Percentiles rank a stretch among this genome's conserved stretches.
These are phyloP conservation scores for Zostera marina DNA, from an alignment of 116 monocot species.

Conservation along the genomic window DNA sequence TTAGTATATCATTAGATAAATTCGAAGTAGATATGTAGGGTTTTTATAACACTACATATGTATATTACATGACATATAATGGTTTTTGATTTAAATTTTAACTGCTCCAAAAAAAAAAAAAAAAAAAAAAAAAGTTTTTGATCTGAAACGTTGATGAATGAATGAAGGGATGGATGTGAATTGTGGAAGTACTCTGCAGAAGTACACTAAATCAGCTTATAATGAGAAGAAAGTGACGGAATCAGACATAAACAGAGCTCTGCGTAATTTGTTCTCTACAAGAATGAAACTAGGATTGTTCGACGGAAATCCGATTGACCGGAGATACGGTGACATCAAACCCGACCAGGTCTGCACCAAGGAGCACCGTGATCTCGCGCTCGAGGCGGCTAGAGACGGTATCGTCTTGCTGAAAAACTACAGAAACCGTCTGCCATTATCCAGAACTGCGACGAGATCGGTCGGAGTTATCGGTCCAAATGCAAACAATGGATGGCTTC, in stretches of 20 bases:
- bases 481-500: constrained; percentile 32
- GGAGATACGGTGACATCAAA: constrained; percentile 31
- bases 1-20: constrained; percentile 2
- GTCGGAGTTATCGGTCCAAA: constrained; percentile 74
- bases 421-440: constrained; percentile 37
- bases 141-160: not conserved
- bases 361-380: constrained; percentile 56
- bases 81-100: too few species aligned
- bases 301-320: constrained; percentile 46
- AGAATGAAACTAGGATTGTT: constrained; percentile 88
- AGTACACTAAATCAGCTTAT: constrained; percentile 31
- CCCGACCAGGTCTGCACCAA: constrained; percentile 44
- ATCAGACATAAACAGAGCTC: constrained; percentile 57
- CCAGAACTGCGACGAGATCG: constrained; percentile 26
- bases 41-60: too few species aligned
- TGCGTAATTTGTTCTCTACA: constrained; percentile 67
- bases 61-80: too few species aligned
- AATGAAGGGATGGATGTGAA: constrained; percentile 90
- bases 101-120: not conserved
- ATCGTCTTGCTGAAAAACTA: constrained; percentile 81
- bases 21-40: too few species aligned
- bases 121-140: not conserved
- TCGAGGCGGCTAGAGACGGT: constrained; percentile 62
- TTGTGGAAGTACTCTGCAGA: constrained; percentile 67
- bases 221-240: constrained; percentile 46